Conservation (phyloP, 768 basidiomycete genomes). For the Podaxis sp. region DNA sequence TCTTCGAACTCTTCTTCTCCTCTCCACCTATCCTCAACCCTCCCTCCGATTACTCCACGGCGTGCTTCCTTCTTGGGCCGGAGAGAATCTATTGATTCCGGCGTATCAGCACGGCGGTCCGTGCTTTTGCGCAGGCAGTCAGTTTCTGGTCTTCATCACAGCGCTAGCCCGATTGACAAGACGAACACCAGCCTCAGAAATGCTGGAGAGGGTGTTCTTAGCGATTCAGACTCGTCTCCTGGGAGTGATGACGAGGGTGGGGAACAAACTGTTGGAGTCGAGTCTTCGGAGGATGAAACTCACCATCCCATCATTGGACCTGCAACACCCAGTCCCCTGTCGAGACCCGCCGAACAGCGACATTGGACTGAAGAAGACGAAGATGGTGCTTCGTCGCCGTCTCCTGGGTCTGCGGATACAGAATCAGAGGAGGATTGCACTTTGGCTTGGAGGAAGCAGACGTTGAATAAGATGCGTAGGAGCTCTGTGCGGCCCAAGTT, state of each 20-base stretch:
- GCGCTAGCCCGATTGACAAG: conserved; percentile 35
- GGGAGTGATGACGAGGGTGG: conserved; percentile 28
- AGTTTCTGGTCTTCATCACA: conserved; percentile 29
- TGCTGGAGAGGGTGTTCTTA: conserved; percentile 73
- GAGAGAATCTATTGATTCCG: conserved; percentile 30
- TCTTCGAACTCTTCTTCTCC: conserved; percentile 62
- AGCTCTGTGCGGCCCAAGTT: conserved; percentile 29
- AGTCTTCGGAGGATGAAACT: conserved; percentile 33
- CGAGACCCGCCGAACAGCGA: conserved; percentile 48
- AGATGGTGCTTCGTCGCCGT: conserved; percentile 51
- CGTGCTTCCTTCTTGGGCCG: conserved; percentile 34
- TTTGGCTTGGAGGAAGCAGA: conserved; percentile 23
- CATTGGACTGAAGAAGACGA: conserved; percentile 50
- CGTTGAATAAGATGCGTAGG: conserved; percentile 28
- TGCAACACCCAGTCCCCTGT: conserved; percentile 58
- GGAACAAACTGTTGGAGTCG: conserved; percentile 22
- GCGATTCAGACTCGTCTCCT: conserved; percentile 68
- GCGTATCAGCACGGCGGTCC: conserved; percentile 26
- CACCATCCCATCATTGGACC: neutral
- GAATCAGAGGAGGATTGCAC: conserved; percentile 39
- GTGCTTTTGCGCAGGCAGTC: conserved; percentile 44
- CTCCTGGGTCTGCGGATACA: conserved; percentile 62
- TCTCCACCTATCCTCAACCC: conserved; percentile 31
- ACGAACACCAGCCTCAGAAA: conserved; percentile 45
- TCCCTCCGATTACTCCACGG: conserved; percentile 44